These are phyloP conservation scores for Zygnema cylindricum DNA, from an alignment of 139 green algal species.

Conservation along the genomic window DNA sequence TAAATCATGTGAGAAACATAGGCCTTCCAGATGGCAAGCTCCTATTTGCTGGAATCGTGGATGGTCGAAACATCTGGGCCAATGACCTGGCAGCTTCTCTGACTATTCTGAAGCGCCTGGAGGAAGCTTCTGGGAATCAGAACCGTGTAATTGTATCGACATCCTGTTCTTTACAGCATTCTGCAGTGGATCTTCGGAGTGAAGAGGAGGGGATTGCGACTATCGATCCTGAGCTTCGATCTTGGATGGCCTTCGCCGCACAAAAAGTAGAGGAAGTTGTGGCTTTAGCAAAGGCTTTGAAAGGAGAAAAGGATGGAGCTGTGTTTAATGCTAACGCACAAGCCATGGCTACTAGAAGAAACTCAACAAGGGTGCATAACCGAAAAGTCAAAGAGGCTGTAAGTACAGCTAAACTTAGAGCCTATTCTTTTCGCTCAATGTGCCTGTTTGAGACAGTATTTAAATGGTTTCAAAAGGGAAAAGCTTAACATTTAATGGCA, in stretches of 20 bases:
- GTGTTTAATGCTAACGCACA: not conserved
- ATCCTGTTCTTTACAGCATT: slow-evolving; percentile 81
- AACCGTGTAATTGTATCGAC: slow-evolving; percentile 38
- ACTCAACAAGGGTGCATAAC: not conserved
- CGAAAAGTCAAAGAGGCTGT: not conserved
- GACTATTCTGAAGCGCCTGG: slow-evolving; percentile 44
- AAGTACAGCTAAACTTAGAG: no score
- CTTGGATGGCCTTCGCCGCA: slow-evolving; percentile 77
- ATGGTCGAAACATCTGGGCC: slow-evolving; percentile 82
- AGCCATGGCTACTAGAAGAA: not conserved
- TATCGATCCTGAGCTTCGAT: slow-evolving; percentile 46
- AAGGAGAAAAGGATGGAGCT: not conserved
- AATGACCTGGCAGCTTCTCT: slow-evolving; percentile 67
- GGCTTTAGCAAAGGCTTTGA: slow-evolving; percentile 32
- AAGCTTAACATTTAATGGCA: no score
- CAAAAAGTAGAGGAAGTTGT: slow-evolving; percentile 81
- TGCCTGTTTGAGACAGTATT: no score
- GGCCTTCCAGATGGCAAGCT: slow-evolving; percentile 80
- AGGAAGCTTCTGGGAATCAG: slow-evolving; percentile 28
- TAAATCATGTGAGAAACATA: slow-evolving; percentile 43
- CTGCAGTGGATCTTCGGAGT: slow-evolving; percentile 73
- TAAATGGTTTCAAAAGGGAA: no score
- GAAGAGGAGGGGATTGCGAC: slow-evolving; percentile 62
- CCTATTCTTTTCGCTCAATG: no score
- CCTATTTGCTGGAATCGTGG: slow-evolving; percentile 82